Evolutionary conservation across 2,329 filamentous ascomycete genomes (phyloP), one percentile per base, ranked within the genome.

Genomic region (Trematosphaeria pertusa): DNA sequence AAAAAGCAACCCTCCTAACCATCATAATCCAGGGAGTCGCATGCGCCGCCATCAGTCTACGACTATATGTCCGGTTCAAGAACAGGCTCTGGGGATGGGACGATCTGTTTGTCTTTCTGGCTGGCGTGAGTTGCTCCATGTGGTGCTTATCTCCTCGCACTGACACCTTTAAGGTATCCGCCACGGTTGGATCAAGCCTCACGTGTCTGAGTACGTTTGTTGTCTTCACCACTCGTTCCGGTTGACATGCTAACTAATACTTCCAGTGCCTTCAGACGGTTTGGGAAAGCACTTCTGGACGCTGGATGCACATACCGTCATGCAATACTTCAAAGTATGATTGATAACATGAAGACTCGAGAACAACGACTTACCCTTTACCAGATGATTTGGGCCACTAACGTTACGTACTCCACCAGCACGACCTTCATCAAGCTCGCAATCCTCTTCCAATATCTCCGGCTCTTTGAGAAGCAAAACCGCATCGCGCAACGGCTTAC

Each of bases 381-480:
- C 21, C 15, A 72, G 65, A 58, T 64, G 35, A 54, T 72, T 8
- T 72, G 63, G 49, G 37, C 57, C 1, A 62, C 62, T 17, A 72
- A 71, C 26, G 35, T 54, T 6, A 52, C 59, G 3, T 73, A 73
- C 48, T 54, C 58, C 33, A 49, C 54, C 5, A 65, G 62, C 15
- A 62, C 70, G 1, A 59, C 66, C 3, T 63, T 70, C 10, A 70
- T 73, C 48, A 73, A 73, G 37, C 55, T 73, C 14, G 58, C 70
- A 2, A 67, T 73, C 15, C 59, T 73, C 3, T 56, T 70, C 30
- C 70, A 73, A 43, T 73, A 71, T 32, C 59, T 66, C 12, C 68
- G 70, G 10, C 56, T 73, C 7, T 72, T 71, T 48, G 54, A 60
- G 10, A 57, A 60, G 41, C 46, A 57, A 12, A 58, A 56, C 30